Conservation (phyloP, 257 asterid genomes). For the Linderniella brevidens region DNA sequence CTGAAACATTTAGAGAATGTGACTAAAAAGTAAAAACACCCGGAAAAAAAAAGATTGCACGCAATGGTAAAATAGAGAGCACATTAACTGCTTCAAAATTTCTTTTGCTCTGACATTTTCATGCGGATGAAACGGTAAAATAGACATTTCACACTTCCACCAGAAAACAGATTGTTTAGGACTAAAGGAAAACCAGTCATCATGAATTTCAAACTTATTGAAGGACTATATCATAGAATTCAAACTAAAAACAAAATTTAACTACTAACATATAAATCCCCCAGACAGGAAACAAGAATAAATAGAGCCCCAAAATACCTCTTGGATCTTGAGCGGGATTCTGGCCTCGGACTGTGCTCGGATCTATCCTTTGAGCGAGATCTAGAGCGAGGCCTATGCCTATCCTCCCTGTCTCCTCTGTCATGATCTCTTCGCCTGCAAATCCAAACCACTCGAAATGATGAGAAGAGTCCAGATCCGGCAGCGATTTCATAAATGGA, state of each 20-base stretch:
- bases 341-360: conserved; percentile 53
- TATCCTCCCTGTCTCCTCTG: conserved; percentile 49
- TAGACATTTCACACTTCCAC: too few species aligned
- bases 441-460: conserved; percentile 3
- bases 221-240: neutral
- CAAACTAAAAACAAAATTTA: neutral
- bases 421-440: conserved; percentile 54
- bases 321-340: conserved; percentile 64
- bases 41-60: neutral
- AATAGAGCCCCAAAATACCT: conserved; percentile 27
- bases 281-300: conserved; percentile 2
- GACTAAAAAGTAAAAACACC: neutral
- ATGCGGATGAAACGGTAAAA: too few species aligned
- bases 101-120: too few species aligned
- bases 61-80: too few species aligned
- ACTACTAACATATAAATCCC: neutral
- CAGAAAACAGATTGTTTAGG: too few species aligned
- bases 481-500: conserved; percentile 1
- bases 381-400: conserved; percentile 42
- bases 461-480: conserved; percentile 2
- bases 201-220: too few species aligned
- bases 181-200: too few species aligned
- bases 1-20: neutral
- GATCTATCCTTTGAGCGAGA: conserved; percentile 50
- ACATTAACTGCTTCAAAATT: too few species aligned